Evolutionary conservation across 108 stramenopile genomes (phyloP).

Genomic region (Schizochytrium sp.): DNA sequence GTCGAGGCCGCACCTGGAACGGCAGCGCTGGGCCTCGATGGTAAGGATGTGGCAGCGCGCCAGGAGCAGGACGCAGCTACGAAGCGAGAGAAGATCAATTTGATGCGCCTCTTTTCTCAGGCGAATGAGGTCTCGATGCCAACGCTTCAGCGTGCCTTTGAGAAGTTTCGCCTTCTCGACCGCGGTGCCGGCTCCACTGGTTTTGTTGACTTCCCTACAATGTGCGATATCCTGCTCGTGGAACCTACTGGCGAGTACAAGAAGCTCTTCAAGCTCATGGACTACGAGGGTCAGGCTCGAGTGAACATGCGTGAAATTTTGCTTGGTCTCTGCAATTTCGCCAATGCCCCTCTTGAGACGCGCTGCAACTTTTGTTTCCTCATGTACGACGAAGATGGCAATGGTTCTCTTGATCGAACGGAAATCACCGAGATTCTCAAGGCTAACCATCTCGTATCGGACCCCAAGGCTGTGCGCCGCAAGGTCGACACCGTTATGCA

Average conservation of each 20-base stretch:
- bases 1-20: neutral
- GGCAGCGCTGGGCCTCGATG: neutral
- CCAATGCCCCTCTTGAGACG: conserved; percentile 42
- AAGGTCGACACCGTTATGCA: conserved; percentile 62
- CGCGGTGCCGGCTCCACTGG: neutral
- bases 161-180: neutral
- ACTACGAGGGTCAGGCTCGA: conserved; percentile 18
- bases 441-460: conserved; percentile 52
- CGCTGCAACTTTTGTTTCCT: conserved; percentile 58
- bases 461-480: conserved; percentile 35
- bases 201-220: conserved; percentile 32
- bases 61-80: neutral
- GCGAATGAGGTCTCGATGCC: neutral
- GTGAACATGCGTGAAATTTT: conserved; percentile 54
- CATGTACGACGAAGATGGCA: conserved; percentile 61
- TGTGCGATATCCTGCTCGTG: conserved; percentile 46
- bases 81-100: neutral
- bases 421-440: conserved; percentile 53
- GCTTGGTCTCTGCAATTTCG: conserved; percentile 58
- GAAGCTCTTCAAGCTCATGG: conserved; percentile 51
- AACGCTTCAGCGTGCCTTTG: neutral
- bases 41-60: neutral
- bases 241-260: conserved; percentile 57
- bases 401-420: conserved; percentile 39
- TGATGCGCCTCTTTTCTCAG: neutral